Base-by-base conservation (phyloP, 1,284 basidiomycete genomes). In the Hemileia vastatrix region DNA sequence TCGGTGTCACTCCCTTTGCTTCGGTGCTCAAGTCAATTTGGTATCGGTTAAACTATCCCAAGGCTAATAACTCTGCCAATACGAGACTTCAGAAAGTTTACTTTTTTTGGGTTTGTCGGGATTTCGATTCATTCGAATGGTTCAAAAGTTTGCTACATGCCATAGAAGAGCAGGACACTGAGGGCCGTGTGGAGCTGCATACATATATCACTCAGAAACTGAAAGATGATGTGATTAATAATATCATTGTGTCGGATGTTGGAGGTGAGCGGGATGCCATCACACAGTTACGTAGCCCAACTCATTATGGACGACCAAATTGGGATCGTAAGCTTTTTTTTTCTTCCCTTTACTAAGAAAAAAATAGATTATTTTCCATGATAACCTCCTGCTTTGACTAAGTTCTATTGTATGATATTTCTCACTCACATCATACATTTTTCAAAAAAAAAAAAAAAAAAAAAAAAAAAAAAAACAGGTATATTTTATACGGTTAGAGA, bases 281-380 rank as follows among this genome's bases (percentile, higher is more conserved):
- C 72, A 91, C 89, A 13, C 81, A 83, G 0, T 79, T 93, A 2
- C 81, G 88, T 23, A 85, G 90, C 0, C 90, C 90, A 0, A 94
- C 90, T n/a, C 90, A 92, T 77, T 94, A 87, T 74, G 90, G 90
- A 23, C 79, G 90, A 62, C 90, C 90, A n/a, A 90, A 92, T 76
- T 64, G 63, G 64, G 72, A 74, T 60, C 45, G 72, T 68, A 1
- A 43, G 9, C 49, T 8, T 43, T 53, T 13, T 36, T 49, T 1
- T 52, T 1, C 21, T 50, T 6, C 23, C 8, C 31, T 27, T 15
- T 31, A 18, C 18, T 32, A 15, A 15, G 49, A 51, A 21, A 23
- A 15, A n/a, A 11, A 11, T 36, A 9, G 9, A 9, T 9, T 9
- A 21, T 9, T 9, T 9, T 11, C 19, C 19, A 51, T 51, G 9